phyloP scores from a whole-genome alignment of 1,139 yeast species.

The Debaryomyces singareniensis region DNA sequence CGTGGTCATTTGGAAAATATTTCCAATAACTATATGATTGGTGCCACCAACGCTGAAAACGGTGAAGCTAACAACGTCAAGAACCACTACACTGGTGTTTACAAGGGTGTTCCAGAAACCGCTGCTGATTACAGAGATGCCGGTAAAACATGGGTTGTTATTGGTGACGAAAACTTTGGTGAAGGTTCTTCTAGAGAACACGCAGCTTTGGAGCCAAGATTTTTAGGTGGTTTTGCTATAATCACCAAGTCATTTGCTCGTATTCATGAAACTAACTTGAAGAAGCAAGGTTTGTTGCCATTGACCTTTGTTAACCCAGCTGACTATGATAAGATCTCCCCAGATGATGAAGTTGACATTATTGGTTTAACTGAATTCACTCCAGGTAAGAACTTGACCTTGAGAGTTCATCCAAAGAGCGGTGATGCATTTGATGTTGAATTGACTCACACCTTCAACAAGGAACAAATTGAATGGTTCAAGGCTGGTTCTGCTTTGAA shows the following conservation, averaged over 20 bases:
- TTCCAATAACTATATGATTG: conserved; percentile 98
- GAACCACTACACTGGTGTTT: conserved; percentile 89
- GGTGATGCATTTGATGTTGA: conserved; percentile 83
- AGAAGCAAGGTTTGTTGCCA: conserved; percentile 65
- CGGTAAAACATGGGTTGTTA: conserved; percentile 92
- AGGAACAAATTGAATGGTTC: conserved; percentile 98
- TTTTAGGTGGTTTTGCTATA: conserved; percentile 96
- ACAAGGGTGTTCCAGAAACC: conserved; percentile 93
- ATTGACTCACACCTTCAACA: conserved; percentile 92
- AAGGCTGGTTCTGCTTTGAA: conserved; percentile 98
- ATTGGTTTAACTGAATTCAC: conserved; percentile 80
- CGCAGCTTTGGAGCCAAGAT: conserved; percentile 99
- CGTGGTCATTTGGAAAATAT: conserved; percentile 99
- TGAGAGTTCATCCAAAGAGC: conserved; percentile 86
- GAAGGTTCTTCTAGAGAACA: conserved; percentile 99
- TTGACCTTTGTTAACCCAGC: conserved; percentile 83
- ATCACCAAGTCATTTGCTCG: conserved; percentile 97
- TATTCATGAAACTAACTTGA: conserved; percentile 59
- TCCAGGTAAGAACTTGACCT: conserved; percentile 84
- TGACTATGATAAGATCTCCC: conserved; percentile 92
- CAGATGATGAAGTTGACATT: conserved; percentile 84
- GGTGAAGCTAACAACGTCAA: conserved; percentile 88
- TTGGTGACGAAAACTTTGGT: conserved; percentile 99
- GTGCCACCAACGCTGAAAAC: conserved; percentile 97
- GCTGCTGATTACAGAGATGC: conserved; percentile 92